phyloP scores from a whole-genome alignment of 306 rosid species.

The Arachis stenosperma region DNA sequence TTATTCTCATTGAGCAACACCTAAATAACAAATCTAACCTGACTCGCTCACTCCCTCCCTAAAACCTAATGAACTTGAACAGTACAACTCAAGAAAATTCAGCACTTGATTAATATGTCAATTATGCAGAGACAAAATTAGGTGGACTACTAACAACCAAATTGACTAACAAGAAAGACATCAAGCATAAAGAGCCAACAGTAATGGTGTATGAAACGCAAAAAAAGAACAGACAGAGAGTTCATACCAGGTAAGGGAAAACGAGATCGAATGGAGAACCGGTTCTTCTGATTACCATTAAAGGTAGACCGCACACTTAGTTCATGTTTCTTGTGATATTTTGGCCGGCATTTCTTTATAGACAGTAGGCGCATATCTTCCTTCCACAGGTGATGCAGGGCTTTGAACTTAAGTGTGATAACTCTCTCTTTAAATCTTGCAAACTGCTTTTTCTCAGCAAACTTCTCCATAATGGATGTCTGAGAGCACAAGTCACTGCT shows the following conservation, averaged over 20 bases:
- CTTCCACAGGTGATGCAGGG: constrained; percentile 81
- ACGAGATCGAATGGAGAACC: constrained; percentile 73
- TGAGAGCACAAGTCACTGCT: constrained; percentile 36
- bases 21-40: background rate
- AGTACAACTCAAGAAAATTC: background rate
- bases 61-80: background rate
- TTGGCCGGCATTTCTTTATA: constrained; percentile 64
- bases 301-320: constrained; percentile 57
- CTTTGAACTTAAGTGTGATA: constrained; percentile 73
- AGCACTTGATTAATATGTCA: background rate
- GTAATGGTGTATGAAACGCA: background rate
- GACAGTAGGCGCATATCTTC: constrained; percentile 74
- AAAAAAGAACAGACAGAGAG: background rate
- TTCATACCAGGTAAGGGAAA: constrained; percentile 72
- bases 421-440: constrained; percentile 82
- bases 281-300: constrained; percentile 70
- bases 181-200: background rate
- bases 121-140: background rate
- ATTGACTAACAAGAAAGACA: background rate
- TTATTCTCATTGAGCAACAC: background rate
- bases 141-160: background rate
- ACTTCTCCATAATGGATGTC: constrained; percentile 54
- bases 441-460: constrained; percentile 57
- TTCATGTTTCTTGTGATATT: constrained; percentile 75
- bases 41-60: background rate